A percentile compares a stretch with the other conserved stretches of the same genome.
Conservation (phyloP, 2,329 filamentous ascomycete genomes). For the Fusarium secorum region DNA sequence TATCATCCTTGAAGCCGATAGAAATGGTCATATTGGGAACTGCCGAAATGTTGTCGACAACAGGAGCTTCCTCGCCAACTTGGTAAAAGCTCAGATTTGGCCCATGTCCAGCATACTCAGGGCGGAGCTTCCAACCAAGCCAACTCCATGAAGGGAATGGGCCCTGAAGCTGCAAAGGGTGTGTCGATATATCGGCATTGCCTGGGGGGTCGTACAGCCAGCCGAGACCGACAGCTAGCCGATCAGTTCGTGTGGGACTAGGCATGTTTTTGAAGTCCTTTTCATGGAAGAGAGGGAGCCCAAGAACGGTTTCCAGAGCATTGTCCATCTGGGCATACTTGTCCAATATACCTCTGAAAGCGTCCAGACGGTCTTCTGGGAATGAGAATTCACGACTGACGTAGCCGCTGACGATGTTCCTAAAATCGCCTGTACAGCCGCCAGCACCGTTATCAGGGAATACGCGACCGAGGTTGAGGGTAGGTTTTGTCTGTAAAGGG, state of each 20-base stretch:
- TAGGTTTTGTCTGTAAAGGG: conserved; percentile 44
- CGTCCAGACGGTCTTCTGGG: conserved; percentile 46
- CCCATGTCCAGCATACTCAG: conserved; percentile 35
- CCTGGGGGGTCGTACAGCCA: conserved; percentile 45
- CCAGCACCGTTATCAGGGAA: conserved; percentile 41
- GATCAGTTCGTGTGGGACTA: conserved; percentile 46
- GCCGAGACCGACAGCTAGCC: conserved; percentile 47
- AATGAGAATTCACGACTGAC: conserved; percentile 43
- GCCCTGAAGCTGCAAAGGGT: conserved; percentile 41
- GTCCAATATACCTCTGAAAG: conserved; percentile 45
- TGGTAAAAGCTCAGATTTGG: conserved; percentile 46
- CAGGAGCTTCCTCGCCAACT: conserved; percentile 40
- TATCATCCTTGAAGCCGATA: conserved; percentile 46
- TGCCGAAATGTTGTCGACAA: conserved; percentile 43
- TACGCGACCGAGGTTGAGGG: conserved; percentile 45
- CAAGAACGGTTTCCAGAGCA: conserved; percentile 44
- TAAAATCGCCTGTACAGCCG: conserved; percentile 39
- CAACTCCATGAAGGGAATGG: conserved; percentile 51
- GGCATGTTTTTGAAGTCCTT: conserved; percentile 43
- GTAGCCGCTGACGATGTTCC: conserved; percentile 44
- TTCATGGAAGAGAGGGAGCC: conserved; percentile 48
- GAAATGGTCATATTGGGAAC: conserved; percentile 47
- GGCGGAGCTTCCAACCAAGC: conserved; percentile 47
- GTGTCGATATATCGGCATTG: conserved; percentile 25
- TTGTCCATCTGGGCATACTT: conserved; percentile 42